Base-by-base conservation (phyloP, 768 basidiomycete genomes). In the Hygrophoropsis aurantiaca region DNA sequence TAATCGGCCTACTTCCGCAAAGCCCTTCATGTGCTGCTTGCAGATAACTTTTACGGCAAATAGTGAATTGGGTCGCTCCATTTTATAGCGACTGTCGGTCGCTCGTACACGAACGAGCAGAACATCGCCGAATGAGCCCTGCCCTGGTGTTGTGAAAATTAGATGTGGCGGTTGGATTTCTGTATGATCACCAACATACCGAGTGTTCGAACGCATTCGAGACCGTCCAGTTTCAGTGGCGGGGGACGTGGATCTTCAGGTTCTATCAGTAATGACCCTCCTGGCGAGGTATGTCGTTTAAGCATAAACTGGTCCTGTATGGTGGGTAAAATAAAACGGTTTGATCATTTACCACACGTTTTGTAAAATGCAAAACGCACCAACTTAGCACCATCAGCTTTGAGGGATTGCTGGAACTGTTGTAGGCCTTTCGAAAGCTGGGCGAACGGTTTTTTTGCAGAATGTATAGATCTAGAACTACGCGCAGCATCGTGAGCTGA, bases 21-120 rank as follows among this genome's bases (percentile, higher is more conserved):
- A 45, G 15, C 56, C 49, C 11, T 68, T 69, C 30, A 72, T 58
- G 4, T 55, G 46, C 19, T 62, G 62, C 55, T 75, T 76, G 24
- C 53, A 59, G 23, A 74, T 47, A 0, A 67, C 64, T 52, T 81
- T 81, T 44, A 82, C 39, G 5, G 79, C 80, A 39, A 78, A 76
- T 2, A 73, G 26, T n/a, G 66, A 55, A 19, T 64, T 65, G 2
- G 66, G 58, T 3, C 50, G 60, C 23, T 74, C 74, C n/a, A 67
- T 37, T n/a, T 46, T 53, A 45, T 72, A 65, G 0, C 23, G 18
- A 10, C 53, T 52, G 21, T 64, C 56, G 45, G 55, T 60, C 1
- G 64, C 62, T 5, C 69, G 66, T 24, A 57, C 58, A 16, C 56
- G 64, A 16, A 73, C 76, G 15, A 80, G 61, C 11, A 77, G 54